Evolutionary conservation across 139 green algal genomes (phyloP).

Genomic region (Ettlia oleoabundans): DNA sequence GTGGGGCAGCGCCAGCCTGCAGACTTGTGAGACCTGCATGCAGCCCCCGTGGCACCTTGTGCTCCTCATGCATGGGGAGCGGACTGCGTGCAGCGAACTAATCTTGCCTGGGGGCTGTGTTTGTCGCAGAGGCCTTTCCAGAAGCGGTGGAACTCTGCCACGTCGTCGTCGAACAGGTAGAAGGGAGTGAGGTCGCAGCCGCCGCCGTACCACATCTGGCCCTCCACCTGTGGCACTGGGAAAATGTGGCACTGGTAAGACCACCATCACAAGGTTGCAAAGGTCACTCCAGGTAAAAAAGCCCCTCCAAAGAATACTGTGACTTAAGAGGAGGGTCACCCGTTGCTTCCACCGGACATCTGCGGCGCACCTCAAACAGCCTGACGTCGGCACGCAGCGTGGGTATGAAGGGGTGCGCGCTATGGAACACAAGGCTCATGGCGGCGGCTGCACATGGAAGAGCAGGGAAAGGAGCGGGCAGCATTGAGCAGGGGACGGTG

Average conservation of each 20-base stretch:
- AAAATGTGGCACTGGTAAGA: not conserved
- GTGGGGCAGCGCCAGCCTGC: not conserved
- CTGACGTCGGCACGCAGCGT: constrained; percentile 95
- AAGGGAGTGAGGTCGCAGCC: constrained; percentile 95
- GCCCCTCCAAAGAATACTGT: too few species aligned
- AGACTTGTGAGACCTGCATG: not conserved
- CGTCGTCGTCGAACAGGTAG: constrained; percentile 87
- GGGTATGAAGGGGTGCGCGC: constrained; percentile 85
- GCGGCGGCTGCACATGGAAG: constrained; percentile 72
- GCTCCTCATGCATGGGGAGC: not conserved
- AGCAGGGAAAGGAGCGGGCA: not conserved
- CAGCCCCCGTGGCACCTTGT: not conserved
- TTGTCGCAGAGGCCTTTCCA: constrained; percentile 86
- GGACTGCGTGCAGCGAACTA: too few species aligned
- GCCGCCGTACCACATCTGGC: constrained; percentile 89
- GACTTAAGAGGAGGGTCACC: not conserved
- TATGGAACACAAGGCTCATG: constrained; percentile 96
- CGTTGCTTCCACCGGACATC: too few species aligned
- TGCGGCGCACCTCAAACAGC: constrained; percentile 92
- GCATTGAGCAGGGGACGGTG: too few species aligned
- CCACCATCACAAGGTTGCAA: not conserved
- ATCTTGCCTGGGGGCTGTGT: constrained; percentile 41
- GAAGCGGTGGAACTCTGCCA: constrained; percentile 79
- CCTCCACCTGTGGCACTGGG: constrained; percentile 64
- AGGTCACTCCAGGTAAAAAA: too few species aligned